Evolutionary conservation across 495 filamentous ascomycete genomes (phyloP).

Genomic region (Penicillium soppii): DNA sequence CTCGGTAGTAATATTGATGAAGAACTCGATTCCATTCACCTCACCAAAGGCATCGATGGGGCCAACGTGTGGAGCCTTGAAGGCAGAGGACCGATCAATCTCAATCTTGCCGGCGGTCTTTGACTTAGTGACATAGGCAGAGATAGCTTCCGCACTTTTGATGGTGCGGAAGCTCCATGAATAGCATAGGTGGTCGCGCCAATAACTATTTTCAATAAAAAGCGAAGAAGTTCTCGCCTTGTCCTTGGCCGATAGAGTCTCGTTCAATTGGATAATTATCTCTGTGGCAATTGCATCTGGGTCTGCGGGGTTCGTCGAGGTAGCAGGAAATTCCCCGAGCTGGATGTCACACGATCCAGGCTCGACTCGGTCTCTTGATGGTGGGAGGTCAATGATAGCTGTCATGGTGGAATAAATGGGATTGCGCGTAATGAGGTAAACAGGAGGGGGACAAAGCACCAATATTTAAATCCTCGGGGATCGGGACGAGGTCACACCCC

Average conservation of each 20-base stretch:
- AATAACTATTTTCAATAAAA: constrained; percentile 49
- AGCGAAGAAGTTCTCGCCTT: constrained; percentile 23
- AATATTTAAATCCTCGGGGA: too few species aligned
- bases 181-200: constrained; percentile 44
- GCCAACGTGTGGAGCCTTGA: constrained; percentile 46
- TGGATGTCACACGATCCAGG: constrained; percentile 59
- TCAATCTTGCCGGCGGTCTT: constrained; percentile 42
- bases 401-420: constrained; percentile 10
- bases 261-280: constrained; percentile 50
- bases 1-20: constrained; percentile 44
- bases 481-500: neutral
- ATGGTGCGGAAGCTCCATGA: constrained; percentile 51
- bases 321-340: constrained; percentile 32
- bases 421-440: neutral
- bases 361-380: constrained; percentile 56
- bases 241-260: constrained; percentile 37
- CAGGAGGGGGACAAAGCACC: too few species aligned
- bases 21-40: constrained; percentile 53
- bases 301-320: constrained; percentile 38
- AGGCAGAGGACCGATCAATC: constrained; percentile 47
- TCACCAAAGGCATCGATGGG: constrained; percentile 51
- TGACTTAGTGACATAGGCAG: constrained; percentile 41
- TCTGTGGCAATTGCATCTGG: constrained; percentile 42
- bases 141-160: constrained; percentile 53
- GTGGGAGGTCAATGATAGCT: constrained; percentile 4